These are phyloP conservation scores for Xylariaceae sp. DNA, from an alignment of 2,329 filamentous ascomycete species.

Conservation along the genomic window DNA sequence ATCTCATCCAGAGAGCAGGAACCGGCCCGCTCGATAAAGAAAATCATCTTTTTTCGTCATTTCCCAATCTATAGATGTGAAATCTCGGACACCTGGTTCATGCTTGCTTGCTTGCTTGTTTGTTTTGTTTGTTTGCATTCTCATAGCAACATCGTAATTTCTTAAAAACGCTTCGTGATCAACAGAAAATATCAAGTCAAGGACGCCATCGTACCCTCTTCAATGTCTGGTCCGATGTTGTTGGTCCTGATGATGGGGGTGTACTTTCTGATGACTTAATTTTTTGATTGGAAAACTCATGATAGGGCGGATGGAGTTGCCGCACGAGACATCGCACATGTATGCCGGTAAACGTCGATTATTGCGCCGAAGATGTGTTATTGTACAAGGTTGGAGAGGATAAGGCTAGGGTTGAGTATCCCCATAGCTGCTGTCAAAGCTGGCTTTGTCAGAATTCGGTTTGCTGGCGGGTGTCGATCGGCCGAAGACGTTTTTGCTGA, in stretches of 20 bases:
- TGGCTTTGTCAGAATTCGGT: slow-evolving; percentile 45
- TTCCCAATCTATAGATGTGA: slow-evolving; percentile 17
- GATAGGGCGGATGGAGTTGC: background rate
- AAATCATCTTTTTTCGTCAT: slow-evolving; percentile 10
- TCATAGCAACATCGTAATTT: slow-evolving; percentile 12
- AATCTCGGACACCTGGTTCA: slow-evolving; percentile 18
- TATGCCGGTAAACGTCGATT: slow-evolving; percentile 24
- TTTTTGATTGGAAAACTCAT: slow-evolving; percentile 6
- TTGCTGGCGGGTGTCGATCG: slow-evolving; percentile 47
- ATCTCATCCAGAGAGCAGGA: slow-evolving; percentile 11
- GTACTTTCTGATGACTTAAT: slow-evolving; percentile 17
- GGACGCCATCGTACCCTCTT: slow-evolving; percentile 8
- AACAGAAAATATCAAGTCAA: slow-evolving; percentile 15
- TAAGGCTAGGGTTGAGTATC: slow-evolving; percentile 21
- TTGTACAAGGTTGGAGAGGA: slow-evolving; percentile 16
- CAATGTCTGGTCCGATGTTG: slow-evolving; percentile 15
- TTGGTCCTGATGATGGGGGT: slow-evolving; percentile 3
- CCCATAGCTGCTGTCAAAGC: slow-evolving; percentile 38
- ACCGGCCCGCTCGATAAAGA: slow-evolving; percentile 13
- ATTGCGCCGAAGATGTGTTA: slow-evolving; percentile 17
- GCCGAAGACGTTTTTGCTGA: slow-evolving; percentile 54
- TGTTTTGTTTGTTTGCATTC: background rate
- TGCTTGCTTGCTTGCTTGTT: slow-evolving; percentile 7
- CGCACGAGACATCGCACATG: slow-evolving; percentile 1
- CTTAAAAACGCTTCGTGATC: slow-evolving; percentile 12